Base-by-base conservation (phyloP, 108 stramenopile species). In the Asterionellopsis glacialis region DNA sequence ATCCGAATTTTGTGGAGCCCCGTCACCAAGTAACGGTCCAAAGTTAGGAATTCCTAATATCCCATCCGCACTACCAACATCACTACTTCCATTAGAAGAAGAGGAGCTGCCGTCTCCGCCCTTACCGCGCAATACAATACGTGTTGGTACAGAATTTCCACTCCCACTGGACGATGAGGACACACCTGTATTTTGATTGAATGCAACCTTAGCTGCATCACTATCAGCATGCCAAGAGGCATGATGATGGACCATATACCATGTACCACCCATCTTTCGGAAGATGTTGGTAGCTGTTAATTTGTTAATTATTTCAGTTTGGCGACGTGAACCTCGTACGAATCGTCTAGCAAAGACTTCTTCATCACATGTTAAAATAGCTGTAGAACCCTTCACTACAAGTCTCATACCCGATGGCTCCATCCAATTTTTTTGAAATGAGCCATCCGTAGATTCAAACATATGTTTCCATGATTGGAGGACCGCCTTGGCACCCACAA, bases 221-320 rank as follows among this genome's bases (percentile, higher is more conserved):
- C 80, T 82, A 48, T 86, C 85, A 2, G 82, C 76, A 67, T 91
- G 90, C 85, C 85, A 93, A 10, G 83, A 83, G 11, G 87, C 83
- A 63, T 93, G 91, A 45, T 88, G 83, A 71, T 93, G 85, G 12
- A 70, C 70, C 77, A 93, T 75, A 65, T 75, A 82, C 91, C 91
- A 93, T 50, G 73, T 74, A 6, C 73, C 81, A 16, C 76, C 75
- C 39, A 88, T 72, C 63, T 93, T 93, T 57, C 87, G 70, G 68
- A 89, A 93, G 45, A 93, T 84, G 69, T 93, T 93, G 21, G 91
- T 89, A 1, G 87, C 81, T 10, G 69, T 40, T 14, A 91, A 58
- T 64, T 86, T 88, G 67, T 87, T 91, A 53, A 85, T 58, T 14
- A 83, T 55, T 57, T 80, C 73, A 4, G 79, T 74, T 55, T 74